Evolutionary conservation across 345 rosid genomes (phyloP), one percentile per base, ranked within the genome.

Genomic region (Eucalyptus fibrosa): DNA sequence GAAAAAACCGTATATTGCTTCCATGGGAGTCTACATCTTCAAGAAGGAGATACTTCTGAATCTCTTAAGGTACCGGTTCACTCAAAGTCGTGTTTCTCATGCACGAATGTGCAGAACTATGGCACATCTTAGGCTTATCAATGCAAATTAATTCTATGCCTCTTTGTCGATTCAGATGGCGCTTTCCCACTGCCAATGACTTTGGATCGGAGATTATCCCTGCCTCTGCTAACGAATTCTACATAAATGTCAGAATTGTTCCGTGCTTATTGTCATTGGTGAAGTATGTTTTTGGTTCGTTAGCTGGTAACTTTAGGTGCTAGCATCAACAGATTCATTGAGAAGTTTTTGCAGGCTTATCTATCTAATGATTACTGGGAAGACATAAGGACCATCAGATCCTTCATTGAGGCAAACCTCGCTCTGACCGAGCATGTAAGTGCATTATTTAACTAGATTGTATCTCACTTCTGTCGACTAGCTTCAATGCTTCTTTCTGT

Each of bases 1-100:
- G 81, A 94, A 93, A 96, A 97, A 97, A 92, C 99, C 98, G 53
- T 97, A 95, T 92, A 97, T 97, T 90, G 98, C 99, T 16, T 97
- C 99, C 86, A 97, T 97, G 99, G 99, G 99, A 82, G 97, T 97
- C 18, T 97, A 97, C 59, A 91, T 97, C 89, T 97, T 97, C 98
- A 97, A 95, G 95, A 97, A 97, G 91, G 99, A 97, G 92, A 96
- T 96, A 90, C 96, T 97, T 72, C 92, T 97, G 80, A 97, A 97
- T 92, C 97, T 95, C 88, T 92, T 97, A 91, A 97, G 98, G 99
- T 97, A 95, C 40, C 45, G n/a, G 34, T 40, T n/a, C 32, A 37
- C 45, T 72, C 12, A 18, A 6, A 34, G 82, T 34, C 82, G 7
- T 34, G 82, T 2, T 72, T 34, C 26, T 9, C 82, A 34, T 34